phyloP scores from a whole-genome alignment of 2,329 filamentous ascomycete species.

The Fusarium bulbicola region DNA sequence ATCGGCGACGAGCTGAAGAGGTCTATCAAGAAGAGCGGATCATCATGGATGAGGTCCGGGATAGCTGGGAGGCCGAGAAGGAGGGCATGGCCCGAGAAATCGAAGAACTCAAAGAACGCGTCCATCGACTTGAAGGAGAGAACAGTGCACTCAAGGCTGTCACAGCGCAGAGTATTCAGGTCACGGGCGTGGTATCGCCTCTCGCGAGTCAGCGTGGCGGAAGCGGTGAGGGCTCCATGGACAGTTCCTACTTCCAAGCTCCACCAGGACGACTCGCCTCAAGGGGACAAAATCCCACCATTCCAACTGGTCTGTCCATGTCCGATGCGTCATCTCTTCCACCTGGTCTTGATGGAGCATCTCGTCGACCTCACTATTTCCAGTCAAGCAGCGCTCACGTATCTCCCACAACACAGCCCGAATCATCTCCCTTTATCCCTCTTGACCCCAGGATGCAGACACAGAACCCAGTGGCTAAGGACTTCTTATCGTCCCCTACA shows the following conservation, averaged over 20 bases:
- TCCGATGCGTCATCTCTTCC: conserved; percentile 43
- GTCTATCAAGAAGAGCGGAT: conserved; percentile 64
- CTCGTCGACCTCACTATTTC: conserved; percentile 48
- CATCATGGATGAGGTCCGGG: conserved; percentile 62
- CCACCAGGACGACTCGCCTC: conserved; percentile 29
- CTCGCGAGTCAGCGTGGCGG: conserved; percentile 41
- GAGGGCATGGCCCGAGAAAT: conserved; percentile 53
- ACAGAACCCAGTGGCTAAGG: conserved; percentile 46
- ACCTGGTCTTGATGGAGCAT: conserved; percentile 47
- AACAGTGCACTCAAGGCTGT: conserved; percentile 48
- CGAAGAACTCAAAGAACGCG: conserved; percentile 51
- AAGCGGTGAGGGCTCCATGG: conserved; percentile 38
- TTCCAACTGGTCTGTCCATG: conserved; percentile 30
- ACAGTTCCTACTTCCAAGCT: conserved; percentile 37
- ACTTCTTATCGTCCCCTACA: conserved; percentile 49
- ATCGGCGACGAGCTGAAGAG: conserved; percentile 62
- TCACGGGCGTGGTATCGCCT: conserved; percentile 45
- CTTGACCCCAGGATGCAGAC: conserved; percentile 58
- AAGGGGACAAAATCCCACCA: conserved; percentile 26
- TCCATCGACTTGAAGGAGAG: conserved; percentile 50
- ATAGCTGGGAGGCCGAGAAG: conserved; percentile 58
- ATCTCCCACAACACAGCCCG: conserved; percentile 48
- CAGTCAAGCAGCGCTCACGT: conserved; percentile 45
- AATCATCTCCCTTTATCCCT: conserved; percentile 50
- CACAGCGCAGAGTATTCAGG: conserved; percentile 42